These are phyloP conservation scores for Rhizomucor miehei DNA, from an alignment of 371 early-diverging fungal species.

Conservation along the genomic window DNA sequence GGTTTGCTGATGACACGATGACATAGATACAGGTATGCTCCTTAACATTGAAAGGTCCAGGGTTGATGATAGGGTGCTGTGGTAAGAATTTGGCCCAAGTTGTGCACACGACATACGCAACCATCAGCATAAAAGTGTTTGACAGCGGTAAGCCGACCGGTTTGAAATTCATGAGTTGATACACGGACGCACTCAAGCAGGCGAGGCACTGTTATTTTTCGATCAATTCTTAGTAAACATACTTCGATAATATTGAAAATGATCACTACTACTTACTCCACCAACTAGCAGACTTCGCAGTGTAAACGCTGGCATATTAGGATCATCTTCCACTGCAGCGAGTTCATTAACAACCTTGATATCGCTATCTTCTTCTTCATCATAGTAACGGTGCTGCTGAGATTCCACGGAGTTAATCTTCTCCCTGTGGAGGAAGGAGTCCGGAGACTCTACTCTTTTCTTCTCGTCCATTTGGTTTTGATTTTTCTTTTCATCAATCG, in stretches of 20 bases:
- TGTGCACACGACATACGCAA: conserved; percentile 36
- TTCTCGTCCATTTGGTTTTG: not conserved
- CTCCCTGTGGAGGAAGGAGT: not conserved
- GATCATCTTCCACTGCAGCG: conserved; percentile 33
- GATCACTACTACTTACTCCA: conserved; percentile 17
- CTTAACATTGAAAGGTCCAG: conserved; percentile 44
- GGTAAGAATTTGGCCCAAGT: conserved; percentile 31
- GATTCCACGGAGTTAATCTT: not conserved
- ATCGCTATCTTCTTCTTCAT: conserved; percentile 8
- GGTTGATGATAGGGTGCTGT: conserved; percentile 33
- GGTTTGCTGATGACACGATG: conserved; percentile 35
- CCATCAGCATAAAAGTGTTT: conserved; percentile 40
- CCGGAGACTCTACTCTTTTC: not conserved
- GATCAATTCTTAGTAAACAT: not conserved
- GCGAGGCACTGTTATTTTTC: conserved; percentile 23
- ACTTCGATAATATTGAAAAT: not conserved
- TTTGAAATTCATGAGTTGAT: conserved; percentile 42
- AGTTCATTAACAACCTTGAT: conserved; percentile 33
- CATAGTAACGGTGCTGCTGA: not conserved
- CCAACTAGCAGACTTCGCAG: conserved; percentile 30
- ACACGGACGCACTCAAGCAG: conserved; percentile 35
- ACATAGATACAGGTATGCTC: conserved; percentile 43
- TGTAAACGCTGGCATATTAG: conserved; percentile 23
- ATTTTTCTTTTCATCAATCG: not conserved
- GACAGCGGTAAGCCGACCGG: conserved; percentile 38